These are phyloP conservation scores for Escovopsis sp. DNA, from an alignment of 2,329 filamentous ascomycete genomes.

Conservation along the genomic window DNA sequence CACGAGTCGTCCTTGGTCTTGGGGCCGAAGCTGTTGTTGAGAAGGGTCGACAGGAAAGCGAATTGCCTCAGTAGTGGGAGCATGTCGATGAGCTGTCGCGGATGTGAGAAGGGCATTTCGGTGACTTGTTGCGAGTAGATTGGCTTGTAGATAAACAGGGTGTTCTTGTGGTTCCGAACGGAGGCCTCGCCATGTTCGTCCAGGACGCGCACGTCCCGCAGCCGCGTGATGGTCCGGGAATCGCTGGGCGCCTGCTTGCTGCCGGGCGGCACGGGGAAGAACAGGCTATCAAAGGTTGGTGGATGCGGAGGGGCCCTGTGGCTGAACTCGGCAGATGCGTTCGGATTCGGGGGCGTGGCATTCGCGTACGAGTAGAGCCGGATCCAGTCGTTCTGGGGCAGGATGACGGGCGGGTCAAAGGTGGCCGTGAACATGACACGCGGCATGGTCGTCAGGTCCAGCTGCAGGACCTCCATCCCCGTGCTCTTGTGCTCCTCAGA, in stretches of 20 bases:
- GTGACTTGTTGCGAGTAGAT: conserved; percentile 55
- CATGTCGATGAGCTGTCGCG: conserved; percentile 58
- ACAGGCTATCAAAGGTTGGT: conserved; percentile 41
- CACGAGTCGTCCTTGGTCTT: conserved; percentile 7
- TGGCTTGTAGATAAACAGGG: conserved; percentile 55
- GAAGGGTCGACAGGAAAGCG: conserved; percentile 50
- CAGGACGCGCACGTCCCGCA: conserved; percentile 31
- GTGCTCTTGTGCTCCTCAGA: conserved; percentile 33
- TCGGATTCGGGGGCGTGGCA: conserved; percentile 23
- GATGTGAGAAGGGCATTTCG: conserved; percentile 63
- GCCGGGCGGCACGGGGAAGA: conserved; percentile 38
- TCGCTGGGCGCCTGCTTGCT: conserved; percentile 41
- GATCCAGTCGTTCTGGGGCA: conserved; percentile 50
- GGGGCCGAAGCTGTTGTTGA: conserved; percentile 45
- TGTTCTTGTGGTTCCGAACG: conserved; percentile 36
- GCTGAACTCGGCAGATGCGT: conserved; percentile 21
- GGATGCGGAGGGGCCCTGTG: conserved; percentile 10
- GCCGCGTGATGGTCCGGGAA: conserved; percentile 37
- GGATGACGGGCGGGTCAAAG: conserved; percentile 58
- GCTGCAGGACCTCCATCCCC: conserved; percentile 37
- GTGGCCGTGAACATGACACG: conserved; percentile 62
- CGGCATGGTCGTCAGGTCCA: conserved; percentile 32
- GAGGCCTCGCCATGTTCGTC: conserved; percentile 15
- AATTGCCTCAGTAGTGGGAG: conserved; percentile 66
- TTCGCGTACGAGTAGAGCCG: conserved; percentile 46